Conservation (phyloP, 2,329 filamentous ascomycete species). For the Aspergillus aculeatus region DNA sequence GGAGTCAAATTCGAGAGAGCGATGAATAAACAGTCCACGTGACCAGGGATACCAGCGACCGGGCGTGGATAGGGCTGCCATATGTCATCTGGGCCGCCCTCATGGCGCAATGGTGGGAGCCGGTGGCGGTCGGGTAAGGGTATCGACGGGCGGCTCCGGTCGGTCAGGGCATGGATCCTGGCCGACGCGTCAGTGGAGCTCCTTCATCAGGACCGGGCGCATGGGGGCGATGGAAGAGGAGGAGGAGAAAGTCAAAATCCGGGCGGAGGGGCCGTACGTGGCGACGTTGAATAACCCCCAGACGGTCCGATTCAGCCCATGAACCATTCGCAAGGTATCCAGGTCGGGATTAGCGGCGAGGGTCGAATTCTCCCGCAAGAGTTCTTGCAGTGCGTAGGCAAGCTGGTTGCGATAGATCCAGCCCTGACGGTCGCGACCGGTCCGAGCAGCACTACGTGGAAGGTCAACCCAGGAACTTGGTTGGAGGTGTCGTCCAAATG, state of each 20-base stretch:
- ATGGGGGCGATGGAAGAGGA: not conserved
- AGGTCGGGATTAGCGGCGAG: constrained; percentile 16
- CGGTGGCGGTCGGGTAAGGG: constrained; percentile 16
- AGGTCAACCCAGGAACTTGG: not conserved
- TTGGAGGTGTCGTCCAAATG: not conserved
- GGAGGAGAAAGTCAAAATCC: not conserved
- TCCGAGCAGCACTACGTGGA: constrained; percentile 29
- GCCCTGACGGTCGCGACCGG: constrained; percentile 32
- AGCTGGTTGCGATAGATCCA: constrained; percentile 31
- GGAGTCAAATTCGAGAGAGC: constrained; percentile 21
- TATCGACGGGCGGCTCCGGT: constrained; percentile 20
- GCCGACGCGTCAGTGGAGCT: constrained; percentile 9
- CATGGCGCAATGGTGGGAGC: constrained; percentile 4
- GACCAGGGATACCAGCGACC: constrained; percentile 13
- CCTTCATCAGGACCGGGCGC: not conserved
- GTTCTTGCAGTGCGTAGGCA: constrained; percentile 25
- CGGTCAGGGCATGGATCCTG: constrained; percentile 23
- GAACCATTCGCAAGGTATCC: constrained; percentile 15
- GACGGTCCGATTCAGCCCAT: constrained; percentile 15
- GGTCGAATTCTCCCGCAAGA: constrained; percentile 16
- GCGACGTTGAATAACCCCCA: constrained; percentile 30
- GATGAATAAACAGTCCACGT: constrained; percentile 21
- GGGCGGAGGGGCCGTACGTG: constrained; percentile 19
- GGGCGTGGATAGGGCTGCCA: constrained; percentile 25
- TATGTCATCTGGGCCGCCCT: constrained; percentile 15